A percentile compares a stretch with the other conserved stretches of the same genome.
These are phyloP conservation scores for Amanita rimosa DNA, from an alignment of 768 basidiomycete genomes.

Conservation along the genomic window DNA sequence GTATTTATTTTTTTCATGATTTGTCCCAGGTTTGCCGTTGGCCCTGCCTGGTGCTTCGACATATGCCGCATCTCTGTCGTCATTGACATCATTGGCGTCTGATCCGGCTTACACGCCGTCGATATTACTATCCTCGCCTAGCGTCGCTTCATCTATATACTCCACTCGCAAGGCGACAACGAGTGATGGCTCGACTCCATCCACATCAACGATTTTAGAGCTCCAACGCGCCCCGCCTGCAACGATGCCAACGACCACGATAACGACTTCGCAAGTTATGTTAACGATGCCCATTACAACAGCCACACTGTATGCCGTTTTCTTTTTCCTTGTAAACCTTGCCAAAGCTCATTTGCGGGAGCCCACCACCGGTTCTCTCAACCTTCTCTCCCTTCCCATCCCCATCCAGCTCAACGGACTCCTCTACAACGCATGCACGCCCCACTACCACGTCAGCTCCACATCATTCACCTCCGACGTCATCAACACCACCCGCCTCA, in stretches of 20 bases:
- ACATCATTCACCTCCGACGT: neutral
- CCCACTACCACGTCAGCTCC: neutral
- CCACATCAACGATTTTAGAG: neutral
- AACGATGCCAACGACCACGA: no score
- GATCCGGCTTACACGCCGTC: neutral
- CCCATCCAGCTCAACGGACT: neutral
- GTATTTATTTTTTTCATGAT: no score
- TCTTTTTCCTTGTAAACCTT: neutral
- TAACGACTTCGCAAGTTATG: no score
- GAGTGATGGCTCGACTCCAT: neutral
- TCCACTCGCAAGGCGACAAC: neutral
- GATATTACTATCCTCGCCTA: neutral
- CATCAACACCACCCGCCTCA: neutral
- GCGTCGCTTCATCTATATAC: neutral
- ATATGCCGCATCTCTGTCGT: no score
- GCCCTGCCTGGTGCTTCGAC: no score
- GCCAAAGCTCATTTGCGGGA: neutral
- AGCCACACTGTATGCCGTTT: neutral
- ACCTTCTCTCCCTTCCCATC: neutral
- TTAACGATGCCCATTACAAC: no score
- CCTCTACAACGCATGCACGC: neutral
- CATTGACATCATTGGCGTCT: neutral
- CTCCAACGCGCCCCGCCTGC: neutral
- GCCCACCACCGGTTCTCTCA: neutral
- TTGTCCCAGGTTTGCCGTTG: no score